These are phyloP conservation scores for Filosporella fistucella DNA, from an alignment of 495 filamentous ascomycete genomes.

Conservation along the genomic window DNA sequence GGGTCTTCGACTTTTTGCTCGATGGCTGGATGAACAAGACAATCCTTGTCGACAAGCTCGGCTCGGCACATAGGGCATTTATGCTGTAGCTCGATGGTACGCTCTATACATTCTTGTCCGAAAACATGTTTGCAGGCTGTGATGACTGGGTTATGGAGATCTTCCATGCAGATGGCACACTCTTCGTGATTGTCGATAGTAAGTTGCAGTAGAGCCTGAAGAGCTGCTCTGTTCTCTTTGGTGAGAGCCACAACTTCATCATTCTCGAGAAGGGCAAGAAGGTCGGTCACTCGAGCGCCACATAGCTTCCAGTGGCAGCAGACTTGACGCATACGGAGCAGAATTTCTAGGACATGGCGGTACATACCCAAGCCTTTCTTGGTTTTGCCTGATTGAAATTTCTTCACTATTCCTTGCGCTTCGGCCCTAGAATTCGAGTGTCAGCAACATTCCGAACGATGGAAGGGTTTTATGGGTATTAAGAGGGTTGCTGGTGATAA, in stretches of 20 bases:
- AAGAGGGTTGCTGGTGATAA: too few species aligned
- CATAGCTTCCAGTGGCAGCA: constrained; percentile 88
- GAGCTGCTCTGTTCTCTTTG: constrained; percentile 63
- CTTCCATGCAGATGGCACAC: constrained; percentile 79
- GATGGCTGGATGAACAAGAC: constrained; percentile 58
- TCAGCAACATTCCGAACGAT: too few species aligned
- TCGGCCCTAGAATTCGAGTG: constrained; percentile 48
- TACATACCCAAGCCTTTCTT: constrained; percentile 45
- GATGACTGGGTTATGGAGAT: constrained; percentile 71
- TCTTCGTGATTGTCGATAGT: constrained; percentile 79
- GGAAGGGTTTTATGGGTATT: too few species aligned
- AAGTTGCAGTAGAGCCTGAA: constrained; percentile 75
- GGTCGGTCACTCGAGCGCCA: constrained; percentile 57
- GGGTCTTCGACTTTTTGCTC: constrained; percentile 39
- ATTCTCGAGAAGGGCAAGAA: constrained; percentile 62
- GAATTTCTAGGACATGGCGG: constrained; percentile 70
- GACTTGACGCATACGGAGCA: constrained; percentile 80
- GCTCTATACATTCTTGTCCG: constrained; percentile 68
- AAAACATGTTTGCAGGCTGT: constrained; percentile 87
- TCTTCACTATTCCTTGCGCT: constrained; percentile 65
- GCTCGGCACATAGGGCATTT: constrained; percentile 90
- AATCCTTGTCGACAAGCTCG: constrained; percentile 52
- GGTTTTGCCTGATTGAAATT: constrained; percentile 43
- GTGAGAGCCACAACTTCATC: constrained; percentile 66
- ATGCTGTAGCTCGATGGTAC: constrained; percentile 72